A percentile compares a stretch with the other conserved stretches of the same genome.
Evolutionary conservation across 1,284 basidiomycete genomes (phyloP).

Genomic region (Trichosporon sp.): DNA sequence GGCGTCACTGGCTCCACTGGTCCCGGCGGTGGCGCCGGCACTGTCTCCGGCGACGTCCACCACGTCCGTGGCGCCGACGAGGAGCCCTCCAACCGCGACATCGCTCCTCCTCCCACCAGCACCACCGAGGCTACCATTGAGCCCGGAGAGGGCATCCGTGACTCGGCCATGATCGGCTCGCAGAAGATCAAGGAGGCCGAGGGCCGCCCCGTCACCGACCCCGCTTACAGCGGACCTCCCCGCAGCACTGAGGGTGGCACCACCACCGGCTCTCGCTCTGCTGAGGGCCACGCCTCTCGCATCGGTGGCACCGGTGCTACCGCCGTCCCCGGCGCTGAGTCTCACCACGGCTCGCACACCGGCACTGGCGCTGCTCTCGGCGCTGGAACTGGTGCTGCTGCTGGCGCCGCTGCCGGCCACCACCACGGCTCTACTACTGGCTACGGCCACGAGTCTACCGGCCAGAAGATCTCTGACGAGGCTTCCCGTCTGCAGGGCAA

Average conservation of each 20-base stretch:
- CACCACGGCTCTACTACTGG: not conserved
- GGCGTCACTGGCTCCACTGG: not conserved
- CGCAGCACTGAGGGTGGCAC: not conserved
- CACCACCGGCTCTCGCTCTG: not conserved
- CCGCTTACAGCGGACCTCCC: not conserved
- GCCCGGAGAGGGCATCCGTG: not conserved
- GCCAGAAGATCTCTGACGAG: not conserved
- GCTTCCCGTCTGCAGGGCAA: not conserved
- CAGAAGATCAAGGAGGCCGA: constrained; percentile 1
- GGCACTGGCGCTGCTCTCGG: not conserved
- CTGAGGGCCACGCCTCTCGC: not conserved
- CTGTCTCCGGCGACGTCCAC: not conserved
- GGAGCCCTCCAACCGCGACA: not conserved
- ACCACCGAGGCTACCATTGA: constrained; percentile 1
- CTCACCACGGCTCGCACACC: not conserved
- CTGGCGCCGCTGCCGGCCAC: not conserved
- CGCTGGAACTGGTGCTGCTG: not conserved
- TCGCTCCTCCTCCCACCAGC: not conserved
- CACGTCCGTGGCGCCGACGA: not conserved
- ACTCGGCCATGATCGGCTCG: constrained; percentile 1
- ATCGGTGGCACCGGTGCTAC: not conserved
- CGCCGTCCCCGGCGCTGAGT: not conserved
- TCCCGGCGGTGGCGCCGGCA: not conserved
- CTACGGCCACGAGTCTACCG: not conserved
- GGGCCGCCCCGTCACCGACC: not conserved